Evolutionary conservation across 1,284 basidiomycete species (phyloP), one percentile per base, ranked within the genome.

Genomic region (Anthracocystis panici-leucophaei): DNA sequence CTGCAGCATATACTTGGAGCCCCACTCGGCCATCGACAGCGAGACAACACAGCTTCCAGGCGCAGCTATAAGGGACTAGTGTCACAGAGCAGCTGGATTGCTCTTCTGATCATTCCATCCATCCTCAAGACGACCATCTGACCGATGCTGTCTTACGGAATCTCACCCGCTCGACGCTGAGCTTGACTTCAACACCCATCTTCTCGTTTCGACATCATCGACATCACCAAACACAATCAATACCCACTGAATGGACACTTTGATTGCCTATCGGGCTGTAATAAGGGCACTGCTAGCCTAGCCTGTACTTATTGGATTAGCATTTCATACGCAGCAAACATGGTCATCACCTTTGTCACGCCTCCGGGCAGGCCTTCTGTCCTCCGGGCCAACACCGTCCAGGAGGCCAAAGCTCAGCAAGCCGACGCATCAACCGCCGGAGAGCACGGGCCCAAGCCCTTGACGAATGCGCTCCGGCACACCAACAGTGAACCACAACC

Each of bases 311-410:
- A 20, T 18, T 35, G 12, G 9, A 27, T 50, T 46, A 31, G 48
- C 54, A 33, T 8, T 23, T 45, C n/a, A 42, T 21, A 35, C 49
- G 16, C 38, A 66, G 8, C 35, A 38, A 38, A 21, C 8, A 75
- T 75, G 72, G 63, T 59, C 38, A 65, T 75, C 59, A 66, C 66
- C 5, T 75, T 75, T 21, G 25, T 57, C 38, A 75, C 72, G 18
- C 72, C 72, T 56, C 72, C 72, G 1, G 53, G 57, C 42, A 52
- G 67, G 20, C 63, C 66, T 16, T 70, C 72, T 18, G 54, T 60
- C 14, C 51, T 66, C 23, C 54, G 62, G 1, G 42, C 48, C 31
- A 23, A 55, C 16, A 42, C 59, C 2, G n/a, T 25, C 3, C 58
- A 54, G 21, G 49, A 56, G 16, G 54, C 18, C 5, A 33, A 18